Evolutionary conservation across 345 rosid species (phyloP), one percentile per base, ranked within the genome.

Genomic region (Camelina hispida): DNA sequence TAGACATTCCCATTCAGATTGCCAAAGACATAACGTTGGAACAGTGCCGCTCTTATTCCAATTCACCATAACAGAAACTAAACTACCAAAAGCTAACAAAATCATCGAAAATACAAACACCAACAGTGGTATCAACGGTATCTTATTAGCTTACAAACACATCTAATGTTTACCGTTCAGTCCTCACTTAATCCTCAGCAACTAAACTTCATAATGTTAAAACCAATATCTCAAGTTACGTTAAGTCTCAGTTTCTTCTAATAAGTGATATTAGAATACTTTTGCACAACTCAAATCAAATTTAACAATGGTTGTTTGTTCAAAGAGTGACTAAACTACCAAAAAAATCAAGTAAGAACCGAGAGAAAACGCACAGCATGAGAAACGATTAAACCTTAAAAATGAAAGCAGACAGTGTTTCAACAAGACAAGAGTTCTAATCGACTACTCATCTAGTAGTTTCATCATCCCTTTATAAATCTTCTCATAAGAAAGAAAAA

Each of bases 381-480:
- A 7, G 20, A 46, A 17, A 14, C 4, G 11, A 55, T 55, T 55
- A 3, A 57, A 56, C 18, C 2, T 17, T 34, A 32, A 32, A 58
- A 32, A 58, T 0, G 10, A 59, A 35, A 59, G 13, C 25, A 59
- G 40, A 30, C 16, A 16, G 16, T 16, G 32, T 18, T 66, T 6
- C 47, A 34, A 30, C 7, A 48, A 1, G 4, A 66, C 9, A 4
- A 22, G 4, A 32, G 18, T 50, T 50, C 54, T 17, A 13, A 47
- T n/a, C 15, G 22, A 61, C 0, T 22, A 22, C 6, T 22, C 59
- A 35, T 22, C 43, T 56, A n/a, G 52, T 54, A 68, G 16, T 32
- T 57, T 25, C 7, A 56, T 15, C 2, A 55, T 50, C 51, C 56
- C 34, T 71, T 48, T 44, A 50, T 47, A 50, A 50, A 60, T 20